These are phyloP conservation scores for Areca catechu DNA, from an alignment of 176 grass and related monocot genomes.

Conservation along the genomic window DNA sequence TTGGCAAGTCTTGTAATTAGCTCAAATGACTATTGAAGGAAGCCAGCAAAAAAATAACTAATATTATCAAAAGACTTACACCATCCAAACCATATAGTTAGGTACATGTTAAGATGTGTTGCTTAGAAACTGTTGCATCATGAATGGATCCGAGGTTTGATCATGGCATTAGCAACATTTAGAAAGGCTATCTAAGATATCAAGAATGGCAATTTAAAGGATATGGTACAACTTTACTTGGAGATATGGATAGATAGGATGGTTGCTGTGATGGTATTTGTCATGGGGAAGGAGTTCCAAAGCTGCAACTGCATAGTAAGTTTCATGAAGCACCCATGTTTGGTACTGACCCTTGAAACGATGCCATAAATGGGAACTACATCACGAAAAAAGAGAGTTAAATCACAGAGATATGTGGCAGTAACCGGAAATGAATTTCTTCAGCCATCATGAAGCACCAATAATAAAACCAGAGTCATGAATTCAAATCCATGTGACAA, in stretches of 20 bases:
- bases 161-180: slow-evolving; percentile 2
- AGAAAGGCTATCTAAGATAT: background rate
- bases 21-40: too few relatives aligned
- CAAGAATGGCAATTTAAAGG: background rate
- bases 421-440: background rate
- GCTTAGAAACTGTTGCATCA: slow-evolving; percentile 59
- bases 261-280: slow-evolving; percentile 37
- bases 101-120: slow-evolving; percentile 47
- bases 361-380: slow-evolving; percentile 40
- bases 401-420: slow-evolving; percentile 15
- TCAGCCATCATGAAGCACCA: slow-evolving; percentile 1
- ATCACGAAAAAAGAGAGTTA: slow-evolving; percentile 15
- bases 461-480: too few relatives aligned
- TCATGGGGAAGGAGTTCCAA: slow-evolving; percentile 33
- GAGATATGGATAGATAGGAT: slow-evolving; percentile 35
- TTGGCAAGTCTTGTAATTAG: too few relatives aligned
- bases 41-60: too few relatives aligned
- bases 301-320: slow-evolving; percentile 45
- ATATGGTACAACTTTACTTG: slow-evolving; percentile 57
- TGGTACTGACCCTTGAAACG: slow-evolving; percentile 26
- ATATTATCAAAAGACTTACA: too few relatives aligned
- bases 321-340: slow-evolving; percentile 24
- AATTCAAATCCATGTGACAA: too few relatives aligned
- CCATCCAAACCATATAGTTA: background rate
- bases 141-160: slow-evolving; percentile 57